A percentile compares a stretch with the other conserved stretches of the same genome.
phyloP scores from a whole-genome alignment of 805 yeast genomes.

The Lachancea lanzarotensis region DNA sequence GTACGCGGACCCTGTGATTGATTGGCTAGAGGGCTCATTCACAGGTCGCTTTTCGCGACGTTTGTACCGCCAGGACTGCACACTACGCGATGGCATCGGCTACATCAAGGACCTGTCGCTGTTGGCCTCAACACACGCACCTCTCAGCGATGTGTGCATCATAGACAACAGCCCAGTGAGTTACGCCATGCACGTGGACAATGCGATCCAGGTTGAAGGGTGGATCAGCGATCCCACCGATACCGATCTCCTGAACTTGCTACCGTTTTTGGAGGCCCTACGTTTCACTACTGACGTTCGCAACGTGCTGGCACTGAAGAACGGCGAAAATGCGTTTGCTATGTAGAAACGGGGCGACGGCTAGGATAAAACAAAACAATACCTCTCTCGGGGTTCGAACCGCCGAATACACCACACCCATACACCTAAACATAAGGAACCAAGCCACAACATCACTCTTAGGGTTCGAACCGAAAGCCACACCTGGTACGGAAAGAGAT shows the following conservation, averaged over 20 bases:
- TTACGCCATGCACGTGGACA: slow-evolving; percentile 73
- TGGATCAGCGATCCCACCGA: slow-evolving; percentile 98
- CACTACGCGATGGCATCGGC: slow-evolving; percentile 69
- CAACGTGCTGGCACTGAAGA: slow-evolving; percentile 62
- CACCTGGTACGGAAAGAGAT: too few species aligned
- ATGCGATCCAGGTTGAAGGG: slow-evolving; percentile 91
- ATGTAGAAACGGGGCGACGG: not conserved
- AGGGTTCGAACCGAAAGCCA: too few species aligned
- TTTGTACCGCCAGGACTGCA: slow-evolving; percentile 75
- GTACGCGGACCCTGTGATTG: slow-evolving; percentile 95
- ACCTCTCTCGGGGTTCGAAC: too few species aligned
- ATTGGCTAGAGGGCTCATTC: slow-evolving; percentile 68
- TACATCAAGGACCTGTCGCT: slow-evolving; percentile 65
- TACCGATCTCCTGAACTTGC: slow-evolving; percentile 66
- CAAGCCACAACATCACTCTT: too few species aligned
- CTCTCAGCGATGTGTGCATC: slow-evolving; percentile 51
- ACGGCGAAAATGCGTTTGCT: slow-evolving; percentile 37
- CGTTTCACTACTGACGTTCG: slow-evolving; percentile 82
- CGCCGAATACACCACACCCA: too few species aligned
- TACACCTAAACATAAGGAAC: too few species aligned
- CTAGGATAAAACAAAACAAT: too few species aligned
- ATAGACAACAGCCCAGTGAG: slow-evolving; percentile 92
- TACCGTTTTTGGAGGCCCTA: slow-evolving; percentile 58
- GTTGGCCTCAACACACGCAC: slow-evolving; percentile 2
- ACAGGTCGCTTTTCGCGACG: slow-evolving; percentile 50